Conservation (phyloP, 2,329 filamentous ascomycete species). For the Penicillium sp. region DNA sequence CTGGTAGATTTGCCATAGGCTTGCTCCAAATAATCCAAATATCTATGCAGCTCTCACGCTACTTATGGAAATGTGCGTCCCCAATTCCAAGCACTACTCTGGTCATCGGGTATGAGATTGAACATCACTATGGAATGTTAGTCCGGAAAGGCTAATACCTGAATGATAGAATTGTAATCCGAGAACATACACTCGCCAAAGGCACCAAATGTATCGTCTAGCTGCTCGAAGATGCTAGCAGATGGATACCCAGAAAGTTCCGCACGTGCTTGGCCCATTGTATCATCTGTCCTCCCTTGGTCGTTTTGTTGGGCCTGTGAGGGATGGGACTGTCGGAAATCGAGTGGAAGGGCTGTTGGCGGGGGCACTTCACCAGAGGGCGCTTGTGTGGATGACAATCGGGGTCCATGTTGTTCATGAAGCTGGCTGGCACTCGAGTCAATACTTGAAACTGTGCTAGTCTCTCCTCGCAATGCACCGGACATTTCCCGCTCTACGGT, state of each 20-base stretch:
- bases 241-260: slow-evolving; percentile 1
- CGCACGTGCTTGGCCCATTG: too few relatives aligned
- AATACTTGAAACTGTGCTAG: neutral
- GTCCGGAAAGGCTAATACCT: neutral
- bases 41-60: too few relatives aligned
- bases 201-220: slow-evolving; percentile 9
- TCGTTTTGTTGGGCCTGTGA: neutral
- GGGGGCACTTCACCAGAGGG: neutral
- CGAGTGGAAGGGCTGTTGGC: neutral
- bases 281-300: too few relatives aligned
- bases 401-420: neutral
- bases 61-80: neutral
- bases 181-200: slow-evolving; percentile 9
- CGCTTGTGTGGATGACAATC: neutral
- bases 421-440: neutral
- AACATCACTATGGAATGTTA: slow-evolving; percentile 8
- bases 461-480: slow-evolving; percentile 1
- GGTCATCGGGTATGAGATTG: slow-evolving; percentile 10
- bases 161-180: neutral
- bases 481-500: slow-evolving; percentile 24
- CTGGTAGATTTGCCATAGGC: too few relatives aligned
- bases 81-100: slow-evolving; percentile 11
- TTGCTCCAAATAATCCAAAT: too few relatives aligned
- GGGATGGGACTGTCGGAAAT: neutral
- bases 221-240: slow-evolving; percentile 9